phyloP scores from a whole-genome alignment of 2,329 filamentous ascomycete genomes.

The Xylaria sp. region DNA sequence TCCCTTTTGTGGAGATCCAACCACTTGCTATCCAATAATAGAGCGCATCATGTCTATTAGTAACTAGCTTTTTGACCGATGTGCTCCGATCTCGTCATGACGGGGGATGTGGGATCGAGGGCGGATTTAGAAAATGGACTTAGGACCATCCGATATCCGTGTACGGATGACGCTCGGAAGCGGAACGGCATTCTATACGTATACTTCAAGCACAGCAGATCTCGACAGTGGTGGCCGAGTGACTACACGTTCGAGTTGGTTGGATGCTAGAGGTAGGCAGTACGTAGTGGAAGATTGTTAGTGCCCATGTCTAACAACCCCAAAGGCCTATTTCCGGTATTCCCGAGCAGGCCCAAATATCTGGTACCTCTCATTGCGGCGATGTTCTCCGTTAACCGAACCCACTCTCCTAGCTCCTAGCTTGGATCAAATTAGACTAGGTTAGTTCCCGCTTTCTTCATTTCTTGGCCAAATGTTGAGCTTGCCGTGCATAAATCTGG shows the following conservation, averaged over 20 bases:
- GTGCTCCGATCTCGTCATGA: background rate
- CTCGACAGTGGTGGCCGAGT: background rate
- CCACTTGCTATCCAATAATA: conserved; percentile 23
- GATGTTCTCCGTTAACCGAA: background rate
- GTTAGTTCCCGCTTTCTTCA: conserved; percentile 19
- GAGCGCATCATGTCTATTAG: background rate
- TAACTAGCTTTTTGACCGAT: conserved; percentile 14
- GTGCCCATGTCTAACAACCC: background rate
- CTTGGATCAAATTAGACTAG: background rate
- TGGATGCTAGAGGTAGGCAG: background rate
- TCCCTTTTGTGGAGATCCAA: conserved; percentile 16
- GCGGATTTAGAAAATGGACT: conserved; percentile 31
- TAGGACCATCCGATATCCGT: background rate
- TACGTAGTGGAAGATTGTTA: background rate
- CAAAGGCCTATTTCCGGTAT: background rate
- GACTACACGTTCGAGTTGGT: background rate
- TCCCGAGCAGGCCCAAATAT: background rate
- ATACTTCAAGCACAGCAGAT: background rate
- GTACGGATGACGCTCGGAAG: conserved; percentile 27
- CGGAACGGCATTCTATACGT: conserved; percentile 26
- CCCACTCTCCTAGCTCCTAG: background rate
- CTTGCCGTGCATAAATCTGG: background rate
- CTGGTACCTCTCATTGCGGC: background rate
- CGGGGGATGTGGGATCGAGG: background rate
- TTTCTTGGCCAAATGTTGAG: conserved; percentile 9